Base-by-base conservation (phyloP, 495 filamentous ascomycete genomes). In the Penicillium bialowiezense region DNA sequence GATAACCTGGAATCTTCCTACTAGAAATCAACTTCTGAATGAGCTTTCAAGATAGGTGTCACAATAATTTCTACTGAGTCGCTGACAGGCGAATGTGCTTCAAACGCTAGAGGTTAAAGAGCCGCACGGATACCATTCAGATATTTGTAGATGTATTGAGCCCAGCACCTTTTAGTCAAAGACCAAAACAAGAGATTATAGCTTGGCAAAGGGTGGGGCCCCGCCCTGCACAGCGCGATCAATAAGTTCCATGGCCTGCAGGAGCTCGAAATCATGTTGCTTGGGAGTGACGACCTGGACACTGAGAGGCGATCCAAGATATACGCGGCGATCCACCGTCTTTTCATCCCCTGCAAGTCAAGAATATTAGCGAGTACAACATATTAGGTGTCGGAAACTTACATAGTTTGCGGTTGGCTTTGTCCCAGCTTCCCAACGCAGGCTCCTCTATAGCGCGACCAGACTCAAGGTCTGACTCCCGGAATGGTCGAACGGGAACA, bases 241-340 rank as follows among this genome's bases (percentile, higher is more conserved):
- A 28, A 80, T 61, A n/a, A 78, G 56, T 19, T 68, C 56, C 81
- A 85, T 84, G 1, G 74, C 76, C 48, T 76, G 68, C 51, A 67
- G 76, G 5, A 87, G 63, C 58, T 73, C 73, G 52, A 74, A 68
- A 50, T 87, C 83, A 51, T 78, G 72, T 62, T 80, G 62, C 53
- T 72, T 83, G 19, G 82, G 82, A 6, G 74, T 78, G 0, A 86
- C 66, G 4, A 86, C 76, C 61, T 87, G 83, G 5, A 87, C 63
- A 49, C 72, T 76, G 9, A 86, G 62, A 18, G 71, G 73, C 0
- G 77, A 80, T 3, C 70, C 71, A 18, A 86, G 55, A 55, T 84
- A 87, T 0, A 81, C 68, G 1, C 68, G 65, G 5, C 82, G 69
- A 55, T 85, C 76, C 21, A 76, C 62, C 1, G 72, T 75, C 31